A percentile compares a stretch with the other conserved stretches of the same genome.
These are phyloP conservation scores for Blastobotrys apis DNA, from an alignment of 1,139 yeast genomes.

Conservation along the genomic window DNA sequence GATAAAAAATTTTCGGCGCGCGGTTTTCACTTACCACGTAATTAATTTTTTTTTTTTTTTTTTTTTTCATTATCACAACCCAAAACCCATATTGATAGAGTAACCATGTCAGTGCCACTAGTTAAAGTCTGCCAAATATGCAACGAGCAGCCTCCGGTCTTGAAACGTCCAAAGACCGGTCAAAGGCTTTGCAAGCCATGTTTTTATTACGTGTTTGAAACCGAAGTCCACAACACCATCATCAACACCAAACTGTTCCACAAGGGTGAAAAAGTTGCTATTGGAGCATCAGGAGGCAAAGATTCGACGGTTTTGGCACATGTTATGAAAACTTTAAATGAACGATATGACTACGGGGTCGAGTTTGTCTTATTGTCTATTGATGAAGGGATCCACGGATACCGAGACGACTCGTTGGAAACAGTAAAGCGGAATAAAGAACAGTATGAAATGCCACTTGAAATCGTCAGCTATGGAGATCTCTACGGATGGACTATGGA, in stretches of 20 bases:
- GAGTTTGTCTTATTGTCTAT: conserved; percentile 77
- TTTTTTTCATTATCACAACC: neutral
- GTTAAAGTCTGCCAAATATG: conserved; percentile 68
- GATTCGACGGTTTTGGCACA: conserved; percentile 95
- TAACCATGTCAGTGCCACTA: conserved; percentile 13
- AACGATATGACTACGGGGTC: conserved; percentile 80
- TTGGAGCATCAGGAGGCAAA: conserved; percentile 98
- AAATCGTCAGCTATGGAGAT: conserved; percentile 84
- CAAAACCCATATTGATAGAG: neutral
- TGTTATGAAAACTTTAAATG: conserved; percentile 79
- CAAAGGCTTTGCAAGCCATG: conserved; percentile 91
- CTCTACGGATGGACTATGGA: conserved; percentile 97
- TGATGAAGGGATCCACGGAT: conserved; percentile 97
- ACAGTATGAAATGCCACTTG: conserved; percentile 85
- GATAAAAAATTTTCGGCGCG: too few relatives aligned
- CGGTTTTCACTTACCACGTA: too few relatives aligned
- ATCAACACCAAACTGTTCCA: conserved; percentile 62
- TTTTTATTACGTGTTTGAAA: conserved; percentile 85
- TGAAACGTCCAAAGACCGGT: conserved; percentile 87
- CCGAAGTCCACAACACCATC: conserved; percentile 92
- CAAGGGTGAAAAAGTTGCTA: conserved; percentile 84
- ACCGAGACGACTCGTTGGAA: conserved; percentile 93
- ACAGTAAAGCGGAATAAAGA: conserved; percentile 89
- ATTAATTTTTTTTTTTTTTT: conserved; percentile 1
- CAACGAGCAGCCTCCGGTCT: conserved; percentile 73